Evolutionary conservation across 805 yeast genomes (phyloP).

Genomic region (Cyberlindnera bimundalis): DNA sequence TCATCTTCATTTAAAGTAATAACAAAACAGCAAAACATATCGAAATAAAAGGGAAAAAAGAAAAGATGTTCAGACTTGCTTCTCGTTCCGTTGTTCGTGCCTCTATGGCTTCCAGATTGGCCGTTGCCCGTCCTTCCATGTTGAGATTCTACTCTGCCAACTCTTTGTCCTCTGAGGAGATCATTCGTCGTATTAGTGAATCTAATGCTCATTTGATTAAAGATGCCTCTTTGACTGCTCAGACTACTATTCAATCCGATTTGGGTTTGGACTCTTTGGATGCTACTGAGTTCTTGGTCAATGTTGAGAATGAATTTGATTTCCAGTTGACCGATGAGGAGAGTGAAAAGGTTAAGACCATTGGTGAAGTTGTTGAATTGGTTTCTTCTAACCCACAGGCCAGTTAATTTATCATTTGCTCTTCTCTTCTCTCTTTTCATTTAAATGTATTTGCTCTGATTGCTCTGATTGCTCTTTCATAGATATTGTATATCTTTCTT

Average conservation of each 20-base stretch:
- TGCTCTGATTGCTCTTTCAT: background rate
- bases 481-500: background rate
- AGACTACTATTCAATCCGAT: slow-evolving; percentile 45
- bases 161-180: slow-evolving; percentile 72
- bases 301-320: slow-evolving; percentile 90
- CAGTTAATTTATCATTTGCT: slow-evolving; percentile 3
- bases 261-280: slow-evolving; percentile 92
- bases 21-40: background rate
- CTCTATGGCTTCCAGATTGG: slow-evolving; percentile 26
- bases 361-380: slow-evolving; percentile 89
- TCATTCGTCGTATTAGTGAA: slow-evolving; percentile 74
- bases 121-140: slow-evolving; percentile 30
- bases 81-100: slow-evolving; percentile 39
- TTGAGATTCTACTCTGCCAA: slow-evolving; percentile 54
- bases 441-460: background rate
- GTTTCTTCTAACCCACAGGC: slow-evolving; percentile 64
- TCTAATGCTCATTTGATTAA: slow-evolving; percentile 69
- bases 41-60: background rate
- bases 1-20: background rate
- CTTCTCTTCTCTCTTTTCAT: background rate
- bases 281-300: slow-evolving; percentile 92
- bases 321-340: slow-evolving; percentile 85
- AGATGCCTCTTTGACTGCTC: slow-evolving; percentile 40
- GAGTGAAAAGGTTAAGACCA: slow-evolving; percentile 90
- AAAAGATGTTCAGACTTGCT: slow-evolving; percentile 50